Base-by-base conservation (phyloP, 2,329 filamentous ascomycete species). In the Chaetomiaceae sp. region DNA sequence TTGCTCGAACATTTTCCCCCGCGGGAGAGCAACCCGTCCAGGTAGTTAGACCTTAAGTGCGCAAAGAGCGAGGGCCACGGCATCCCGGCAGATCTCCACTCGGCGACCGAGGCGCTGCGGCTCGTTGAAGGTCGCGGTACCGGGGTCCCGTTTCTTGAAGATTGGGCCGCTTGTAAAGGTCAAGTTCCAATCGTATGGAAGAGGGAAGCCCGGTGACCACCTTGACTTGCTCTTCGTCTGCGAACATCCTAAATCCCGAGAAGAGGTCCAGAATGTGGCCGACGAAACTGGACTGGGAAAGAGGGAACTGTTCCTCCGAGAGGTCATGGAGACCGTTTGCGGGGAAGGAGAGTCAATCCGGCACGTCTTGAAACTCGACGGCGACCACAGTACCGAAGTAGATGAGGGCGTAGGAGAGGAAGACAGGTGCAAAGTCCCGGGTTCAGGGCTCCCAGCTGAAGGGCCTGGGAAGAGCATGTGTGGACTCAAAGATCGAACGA, bases 21-120 rank as follows among this genome's bases (percentile, higher is more conserved):
- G 47, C 42, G n/a, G 8, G 9, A 9, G 5, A 13, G 6, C 47
- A 49, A 23, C 20, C 34, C 3, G 47, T 49, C 18, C 47, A 49
- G 14, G 14, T 49, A 49, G 14, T 14, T 49, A 4, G 47, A 49
- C 13, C 47, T 49, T 27, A 48, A 48, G 20, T 48, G 46, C 36
- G 36, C 40, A 13, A 30, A 37, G 11, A 25, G 34, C 11, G 46
- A 48, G n/a, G 46, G 46, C 10, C 46, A 48, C 14, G 36, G 46
- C 4, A 48, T 48, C 36, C 46, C 46, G 16, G 13, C 32, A 11
- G 46, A 48, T 13, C 36, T 48, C 27, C 23, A 32, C 13, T 25
- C 46, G 27, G 25, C 46, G 3, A 48, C 46, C 16, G 46, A 48
- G 20, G 5, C 41, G 2, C 9, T 40, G 14, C 46, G 41, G 6